phyloP scores from a whole-genome alignment of 257 asterid genomes.

The Nicotiana obtusifolia region DNA sequence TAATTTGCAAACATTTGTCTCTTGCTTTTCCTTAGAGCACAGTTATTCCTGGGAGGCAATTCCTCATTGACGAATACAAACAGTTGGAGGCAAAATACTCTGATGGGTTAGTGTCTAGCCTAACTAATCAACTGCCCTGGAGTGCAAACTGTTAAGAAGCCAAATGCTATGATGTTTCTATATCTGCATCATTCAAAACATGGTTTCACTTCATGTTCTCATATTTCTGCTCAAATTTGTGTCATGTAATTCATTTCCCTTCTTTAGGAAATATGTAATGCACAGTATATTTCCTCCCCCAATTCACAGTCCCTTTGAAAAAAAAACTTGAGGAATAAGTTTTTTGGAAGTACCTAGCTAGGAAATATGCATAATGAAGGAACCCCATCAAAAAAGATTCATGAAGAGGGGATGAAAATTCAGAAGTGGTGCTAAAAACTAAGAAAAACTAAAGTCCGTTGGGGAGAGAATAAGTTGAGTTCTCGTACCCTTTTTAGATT shows the following conservation, averaged over 20 bases:
- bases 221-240: background rate
- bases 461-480: background rate
- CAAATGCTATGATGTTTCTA: conserved; percentile 1
- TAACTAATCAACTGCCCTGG: background rate
- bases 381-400: background rate
- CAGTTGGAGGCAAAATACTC: conserved; percentile 35
- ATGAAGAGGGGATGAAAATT: background rate
- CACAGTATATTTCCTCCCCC: background rate
- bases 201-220: background rate
- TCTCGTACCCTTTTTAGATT: background rate
- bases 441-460: background rate
- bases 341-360: background rate
- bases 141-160: background rate
- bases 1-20: background rate
- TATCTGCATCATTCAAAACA: background rate
- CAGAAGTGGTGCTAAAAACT: background rate
- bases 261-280: background rate
- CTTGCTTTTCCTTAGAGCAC: conserved; percentile 26
- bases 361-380: background rate
- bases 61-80: conserved; percentile 26
- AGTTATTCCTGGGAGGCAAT: conserved; percentile 30
- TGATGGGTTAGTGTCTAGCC: conserved; percentile 28
- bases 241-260: background rate
- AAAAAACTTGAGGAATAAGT: background rate
- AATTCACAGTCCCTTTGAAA: background rate